Conservation (phyloP, 257 asterid genomes). For the Solanum ossicruentum region DNA sequence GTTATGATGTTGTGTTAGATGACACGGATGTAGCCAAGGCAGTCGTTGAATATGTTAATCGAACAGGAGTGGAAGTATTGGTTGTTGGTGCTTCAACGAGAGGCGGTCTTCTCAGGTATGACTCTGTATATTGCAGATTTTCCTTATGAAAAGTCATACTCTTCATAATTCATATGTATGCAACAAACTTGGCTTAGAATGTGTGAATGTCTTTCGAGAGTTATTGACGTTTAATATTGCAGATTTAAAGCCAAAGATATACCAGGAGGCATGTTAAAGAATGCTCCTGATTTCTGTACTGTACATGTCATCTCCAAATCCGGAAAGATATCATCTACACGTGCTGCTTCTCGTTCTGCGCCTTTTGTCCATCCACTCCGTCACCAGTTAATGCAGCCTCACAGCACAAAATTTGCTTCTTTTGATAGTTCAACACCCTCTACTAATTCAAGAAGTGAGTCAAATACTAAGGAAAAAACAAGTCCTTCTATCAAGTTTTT, state of each 20-base stretch:
- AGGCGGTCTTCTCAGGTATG: constrained; percentile 66
- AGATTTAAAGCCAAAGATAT: constrained; percentile 77
- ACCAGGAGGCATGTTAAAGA: constrained; percentile 58
- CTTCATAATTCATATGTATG: background rate
- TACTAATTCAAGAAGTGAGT: constrained; percentile 11
- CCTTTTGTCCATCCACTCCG: constrained; percentile 65
- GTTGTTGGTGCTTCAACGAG: constrained; percentile 66
- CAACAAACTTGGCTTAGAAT: background rate
- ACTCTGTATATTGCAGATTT: background rate
- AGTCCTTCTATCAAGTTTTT: background rate
- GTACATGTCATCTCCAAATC: constrained; percentile 57
- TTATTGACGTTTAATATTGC: background rate
- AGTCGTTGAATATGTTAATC: constrained; percentile 47
- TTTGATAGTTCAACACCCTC: constrained; percentile 9
- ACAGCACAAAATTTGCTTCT: constrained; percentile 18
- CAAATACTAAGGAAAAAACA: background rate
- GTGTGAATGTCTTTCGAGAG: too few species aligned
- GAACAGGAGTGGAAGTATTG: constrained; percentile 53
- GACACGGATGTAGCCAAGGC: constrained; percentile 60
- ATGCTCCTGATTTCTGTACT: constrained; percentile 78
- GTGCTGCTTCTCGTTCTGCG: constrained; percentile 60
- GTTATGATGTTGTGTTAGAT: constrained; percentile 62
- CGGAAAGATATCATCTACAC: constrained; percentile 67
- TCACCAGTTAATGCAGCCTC: constrained; percentile 43
- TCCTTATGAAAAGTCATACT: background rate